Evolutionary conservation across 2,329 filamentous ascomycete genomes (phyloP).

Genomic region (Diaporthe sp.): DNA sequence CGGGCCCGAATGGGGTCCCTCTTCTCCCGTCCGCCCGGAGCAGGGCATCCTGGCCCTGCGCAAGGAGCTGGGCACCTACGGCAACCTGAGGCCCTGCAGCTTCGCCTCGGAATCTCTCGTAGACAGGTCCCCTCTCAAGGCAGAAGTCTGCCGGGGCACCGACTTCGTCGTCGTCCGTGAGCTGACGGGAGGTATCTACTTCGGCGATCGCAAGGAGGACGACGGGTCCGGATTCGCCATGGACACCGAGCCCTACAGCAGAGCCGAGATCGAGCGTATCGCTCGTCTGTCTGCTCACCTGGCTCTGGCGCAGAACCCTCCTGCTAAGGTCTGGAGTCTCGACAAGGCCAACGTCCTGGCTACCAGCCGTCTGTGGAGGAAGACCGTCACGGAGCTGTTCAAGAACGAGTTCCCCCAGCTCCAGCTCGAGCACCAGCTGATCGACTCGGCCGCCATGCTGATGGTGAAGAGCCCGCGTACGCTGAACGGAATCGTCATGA

Average conservation of each 20-base stretch:
- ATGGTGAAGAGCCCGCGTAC: conserved; percentile 94
- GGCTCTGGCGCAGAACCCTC: conserved; percentile 81
- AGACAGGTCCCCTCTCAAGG: conserved; percentile 88
- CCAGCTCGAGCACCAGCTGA: conserved; percentile 88
- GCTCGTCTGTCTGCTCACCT: conserved; percentile 85
- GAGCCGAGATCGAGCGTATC: conserved; percentile 88
- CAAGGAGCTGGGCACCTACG: conserved; percentile 94
- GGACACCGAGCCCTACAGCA: conserved; percentile 90
- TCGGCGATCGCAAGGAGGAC: conserved; percentile 87
- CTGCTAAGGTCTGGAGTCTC: conserved; percentile 84
- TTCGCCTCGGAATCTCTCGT: conserved; percentile 91
- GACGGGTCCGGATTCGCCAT: conserved; percentile 80
- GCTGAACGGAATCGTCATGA: conserved; percentile 92
- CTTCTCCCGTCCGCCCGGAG: conserved; percentile 84
- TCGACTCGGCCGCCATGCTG: conserved; percentile 97
- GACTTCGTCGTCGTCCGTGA: conserved; percentile 96
- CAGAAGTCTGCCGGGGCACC: conserved; percentile 85
- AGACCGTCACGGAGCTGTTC: conserved; percentile 87
- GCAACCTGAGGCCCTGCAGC: conserved; percentile 95
- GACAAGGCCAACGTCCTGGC: conserved; percentile 98
- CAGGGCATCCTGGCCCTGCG: conserved; percentile 91
- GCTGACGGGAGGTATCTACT: conserved; percentile 94
- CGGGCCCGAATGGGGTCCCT: conserved; percentile 96
- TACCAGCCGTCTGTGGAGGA: conserved; percentile 90
- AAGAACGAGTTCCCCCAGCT: conserved; percentile 90